These are phyloP conservation scores for Pholiota microspora DNA, from an alignment of 768 basidiomycete genomes.

Conservation along the genomic window DNA sequence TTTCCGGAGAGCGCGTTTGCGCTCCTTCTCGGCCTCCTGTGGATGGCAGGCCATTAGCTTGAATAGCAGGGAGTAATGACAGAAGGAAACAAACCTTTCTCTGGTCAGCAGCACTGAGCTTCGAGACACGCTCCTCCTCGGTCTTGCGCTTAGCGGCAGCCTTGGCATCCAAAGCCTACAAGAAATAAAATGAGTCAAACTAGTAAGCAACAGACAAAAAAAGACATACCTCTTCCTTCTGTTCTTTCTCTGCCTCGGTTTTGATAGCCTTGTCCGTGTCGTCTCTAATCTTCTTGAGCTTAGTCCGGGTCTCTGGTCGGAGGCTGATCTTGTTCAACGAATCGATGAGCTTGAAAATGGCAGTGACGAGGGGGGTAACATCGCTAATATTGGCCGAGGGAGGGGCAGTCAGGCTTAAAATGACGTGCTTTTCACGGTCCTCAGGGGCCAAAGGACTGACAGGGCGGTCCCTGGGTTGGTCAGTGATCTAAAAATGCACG, in stretches of 20 bases:
- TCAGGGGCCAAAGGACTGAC: constrained; percentile 42
- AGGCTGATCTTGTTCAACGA: constrained; percentile 53
- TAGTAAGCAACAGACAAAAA: neutral
- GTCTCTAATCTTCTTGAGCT: constrained; percentile 73
- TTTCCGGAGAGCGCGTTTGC: constrained; percentile 69
- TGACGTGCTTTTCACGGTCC: constrained; percentile 68
- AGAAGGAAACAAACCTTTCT: constrained; percentile 58
- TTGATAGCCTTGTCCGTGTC: constrained; percentile 67
- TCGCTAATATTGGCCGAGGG: constrained; percentile 43
- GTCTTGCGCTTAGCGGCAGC: constrained; percentile 69
- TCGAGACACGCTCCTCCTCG: constrained; percentile 71
- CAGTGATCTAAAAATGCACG: constrained; percentile 58
- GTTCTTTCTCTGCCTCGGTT: constrained; percentile 64
- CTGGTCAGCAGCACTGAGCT: constrained; percentile 77
- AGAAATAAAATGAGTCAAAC: neutral
- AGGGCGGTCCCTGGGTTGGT: constrained; percentile 80
- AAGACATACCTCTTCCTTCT: constrained; percentile 61
- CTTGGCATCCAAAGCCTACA: constrained; percentile 60
- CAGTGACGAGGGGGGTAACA: constrained; percentile 58
- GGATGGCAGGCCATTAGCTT: neutral
- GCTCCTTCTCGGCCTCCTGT: constrained; percentile 65
- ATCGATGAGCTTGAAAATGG: constrained; percentile 77
- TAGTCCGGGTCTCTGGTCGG: constrained; percentile 79
- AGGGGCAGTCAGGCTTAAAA: constrained; percentile 64
- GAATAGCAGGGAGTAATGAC: neutral